Evolutionary conservation across 2,329 filamentous ascomycete species (phyloP), one percentile per base, ranked within the genome.

Genomic region (Fusarium sororula): DNA sequence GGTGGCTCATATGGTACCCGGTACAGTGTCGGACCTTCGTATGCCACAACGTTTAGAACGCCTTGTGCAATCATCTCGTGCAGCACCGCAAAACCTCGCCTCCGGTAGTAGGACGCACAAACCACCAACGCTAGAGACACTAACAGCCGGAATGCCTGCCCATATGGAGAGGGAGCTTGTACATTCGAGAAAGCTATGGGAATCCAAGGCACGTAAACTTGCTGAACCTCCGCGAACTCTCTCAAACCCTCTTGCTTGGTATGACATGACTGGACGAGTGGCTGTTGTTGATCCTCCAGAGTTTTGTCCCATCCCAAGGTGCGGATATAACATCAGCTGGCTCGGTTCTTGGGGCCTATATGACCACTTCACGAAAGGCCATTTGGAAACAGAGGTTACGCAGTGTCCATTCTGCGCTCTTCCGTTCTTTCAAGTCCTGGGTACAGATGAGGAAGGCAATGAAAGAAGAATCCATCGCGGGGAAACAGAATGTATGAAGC

Each of bases 391-490:
- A 1, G n/a, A 51, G 4, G 7, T 47, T 8, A 18, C 45, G 3
- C 7, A 14, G 3, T 78, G 76, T 6, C 71, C 76, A 9, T 76
- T 78, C 30, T 78, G 76, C 6, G 14, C 38, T 1, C 50, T 76
- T 18, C 20, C 41, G 6, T 77, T 78, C 35, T 24, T 24, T 5
- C 13, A 22, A 20, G 35, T 13, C 6, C 1, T 13, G 0, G 35
- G 41, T 6, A 35, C 18, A 5, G 42, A 50, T 12, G 39, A 39
- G 1, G 10, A 39, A 12, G 58, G 50, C 2, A 18, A 42, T 7
- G 14, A 17, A 6, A 15, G 32, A 7, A 8, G 28, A 12, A 14
- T n/a, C 7, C 11, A 18, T 5, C 30, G 45, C 6, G 47, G 61
- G 6, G 17, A 30, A 1, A 28, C 61, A 1, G 70, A 75, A 8